Conservation (phyloP, 2,329 filamentous ascomycete species). For the Hypomyces perniciosus region DNA sequence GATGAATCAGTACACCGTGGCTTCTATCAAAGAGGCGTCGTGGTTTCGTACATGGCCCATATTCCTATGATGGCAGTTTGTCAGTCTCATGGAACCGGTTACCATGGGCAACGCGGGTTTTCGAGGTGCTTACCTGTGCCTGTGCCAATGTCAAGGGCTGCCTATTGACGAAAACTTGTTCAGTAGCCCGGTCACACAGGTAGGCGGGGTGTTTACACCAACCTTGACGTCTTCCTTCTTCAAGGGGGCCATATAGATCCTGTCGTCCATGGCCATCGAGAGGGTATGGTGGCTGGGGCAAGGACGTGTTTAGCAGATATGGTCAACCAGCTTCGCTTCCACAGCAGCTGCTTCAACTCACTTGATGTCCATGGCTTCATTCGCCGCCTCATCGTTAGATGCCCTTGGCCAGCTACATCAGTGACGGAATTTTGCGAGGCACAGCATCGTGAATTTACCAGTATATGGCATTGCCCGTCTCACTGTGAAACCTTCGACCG, state of each 20-base stretch:
- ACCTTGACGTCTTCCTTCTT: conserved; percentile 7
- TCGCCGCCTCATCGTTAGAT: conserved; percentile 20
- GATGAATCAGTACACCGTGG: conserved; percentile 39
- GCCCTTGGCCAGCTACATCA: conserved; percentile 5
- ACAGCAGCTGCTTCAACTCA: conserved; percentile 1
- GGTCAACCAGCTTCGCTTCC: not conserved
- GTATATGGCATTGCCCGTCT: conserved; percentile 6
- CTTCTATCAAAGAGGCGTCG: not conserved
- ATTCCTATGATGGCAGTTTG: not conserved
- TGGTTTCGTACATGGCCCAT: conserved; percentile 13
- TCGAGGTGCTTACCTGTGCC: conserved; percentile 14
- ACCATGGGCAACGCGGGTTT: not conserved
- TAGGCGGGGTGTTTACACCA: not conserved
- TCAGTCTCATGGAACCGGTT: not conserved
- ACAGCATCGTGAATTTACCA: not conserved
- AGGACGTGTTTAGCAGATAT: not conserved
- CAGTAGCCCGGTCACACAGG: not conserved
- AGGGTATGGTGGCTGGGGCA: conserved; percentile 15
- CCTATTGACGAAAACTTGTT: conserved; percentile 12
- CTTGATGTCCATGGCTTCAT: conserved; percentile 11
- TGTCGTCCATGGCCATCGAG: conserved; percentile 23
- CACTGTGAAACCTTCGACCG: conserved; percentile 25
- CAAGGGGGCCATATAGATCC: conserved; percentile 19
- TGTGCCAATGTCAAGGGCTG: conserved; percentile 24
- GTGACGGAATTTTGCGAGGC: not conserved